Evolutionary conservation across 768 basidiomycete genomes (phyloP), one percentile per base, ranked within the genome.

Genomic region (Amanita pallidorosea): DNA sequence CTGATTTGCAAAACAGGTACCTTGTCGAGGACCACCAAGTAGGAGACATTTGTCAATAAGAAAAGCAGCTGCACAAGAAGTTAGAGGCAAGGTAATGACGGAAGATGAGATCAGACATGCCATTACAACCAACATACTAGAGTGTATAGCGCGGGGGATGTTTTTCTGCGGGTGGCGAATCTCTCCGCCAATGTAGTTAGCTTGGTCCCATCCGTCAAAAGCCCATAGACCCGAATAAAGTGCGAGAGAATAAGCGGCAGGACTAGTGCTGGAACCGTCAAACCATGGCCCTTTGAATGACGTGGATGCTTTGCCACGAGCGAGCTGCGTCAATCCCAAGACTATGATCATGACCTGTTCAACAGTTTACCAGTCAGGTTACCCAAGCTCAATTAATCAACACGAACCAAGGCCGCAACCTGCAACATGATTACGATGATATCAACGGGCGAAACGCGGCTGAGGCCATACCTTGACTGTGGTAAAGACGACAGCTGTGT

Each of bases 221-320:
- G 93, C 93, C 90, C 88, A 97, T 4, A 98, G 69, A 2, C 92
- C 90, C 9, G 92, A 95, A 65, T 96, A 99, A 5, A 97, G 70
- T 0, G 94, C 95, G n/a, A 97, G 71, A 5, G 94, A 89, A 67
- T 91, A 97, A 2, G 81, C 73, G 1, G 89, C 87, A 0, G 91
- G 87, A 54, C 88, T 88, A 15, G 67, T 75, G 51, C 83, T 87
- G 15, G 89, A 85, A 7, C 76, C 81, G 11, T 72, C 67, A 58
- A 95, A 96, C 25, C 86, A 62, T n/a, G 83, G 73, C 42, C 74
- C 73, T 38, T 67, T 73, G 42, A 95, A 72, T 3, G 87, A 85
- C 13, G 73, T 70, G 0, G 89, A 83, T 13, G 79, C 78, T 53
- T 75, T 77, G 15, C 89, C 88, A 55, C 87, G 71, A 4, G 69